phyloP scores from a whole-genome alignment of 345 rosid genomes.

The Citrus sinensis region DNA sequence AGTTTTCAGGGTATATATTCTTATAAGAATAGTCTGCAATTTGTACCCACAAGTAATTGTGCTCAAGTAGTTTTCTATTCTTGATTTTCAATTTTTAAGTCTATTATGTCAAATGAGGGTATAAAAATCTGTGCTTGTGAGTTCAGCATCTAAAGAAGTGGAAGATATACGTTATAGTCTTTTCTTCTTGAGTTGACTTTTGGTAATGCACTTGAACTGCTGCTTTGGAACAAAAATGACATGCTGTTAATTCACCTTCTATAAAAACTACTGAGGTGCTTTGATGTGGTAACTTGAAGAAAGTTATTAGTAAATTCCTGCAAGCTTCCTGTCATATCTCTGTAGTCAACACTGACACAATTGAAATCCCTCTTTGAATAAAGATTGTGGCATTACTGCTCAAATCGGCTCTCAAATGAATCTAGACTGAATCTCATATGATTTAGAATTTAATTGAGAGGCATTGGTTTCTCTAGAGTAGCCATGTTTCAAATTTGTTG shows the following conservation, averaged over 20 bases:
- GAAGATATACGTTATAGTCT: not conserved
- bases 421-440: not conserved
- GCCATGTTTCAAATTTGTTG: not conserved
- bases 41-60: not conserved
- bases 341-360: not conserved
- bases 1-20: not conserved
- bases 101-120: slow-evolving; percentile 1
- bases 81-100: not conserved
- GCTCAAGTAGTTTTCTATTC: not conserved
- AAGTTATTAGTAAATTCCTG: not conserved
- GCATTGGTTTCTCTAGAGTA: not conserved
- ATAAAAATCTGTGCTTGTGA: not conserved
- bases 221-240: not conserved
- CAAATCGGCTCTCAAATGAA: not conserved
- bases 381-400: not conserved
- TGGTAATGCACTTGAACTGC: not conserved
- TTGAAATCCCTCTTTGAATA: not conserved
- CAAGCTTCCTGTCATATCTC: not conserved
- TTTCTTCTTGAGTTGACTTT: not conserved
- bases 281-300: not conserved
- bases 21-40: not conserved
- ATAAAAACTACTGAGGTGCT: not conserved
- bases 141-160: not conserved
- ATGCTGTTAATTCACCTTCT: not conserved
- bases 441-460: not conserved